Evolutionary conservation across 805 yeast genomes (phyloP).

Genomic region (Ogataea pini): DNA sequence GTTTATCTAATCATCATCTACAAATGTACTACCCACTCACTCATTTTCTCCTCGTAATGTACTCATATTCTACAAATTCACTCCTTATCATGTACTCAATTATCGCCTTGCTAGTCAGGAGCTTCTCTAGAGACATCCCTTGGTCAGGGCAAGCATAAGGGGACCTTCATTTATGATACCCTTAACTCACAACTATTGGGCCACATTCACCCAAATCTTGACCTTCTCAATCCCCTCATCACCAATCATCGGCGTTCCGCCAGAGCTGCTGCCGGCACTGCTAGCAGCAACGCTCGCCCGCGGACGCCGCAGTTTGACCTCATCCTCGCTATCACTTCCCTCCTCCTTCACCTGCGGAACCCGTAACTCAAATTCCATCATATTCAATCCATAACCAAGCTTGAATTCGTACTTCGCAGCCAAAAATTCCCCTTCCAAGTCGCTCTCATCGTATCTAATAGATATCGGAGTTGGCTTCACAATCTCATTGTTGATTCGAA

Average conservation of each 20-base stretch:
- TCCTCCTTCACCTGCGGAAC: slow-evolving; percentile 22
- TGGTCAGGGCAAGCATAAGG: too few relatives aligned
- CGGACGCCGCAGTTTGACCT: slow-evolving; percentile 17
- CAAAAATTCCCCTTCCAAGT: slow-evolving; percentile 26
- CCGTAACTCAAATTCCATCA: slow-evolving; percentile 39
- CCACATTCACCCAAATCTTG: slow-evolving; percentile 43
- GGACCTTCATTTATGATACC: too few relatives aligned
- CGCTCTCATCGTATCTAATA: slow-evolving; percentile 35
- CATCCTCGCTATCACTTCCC: slow-evolving; percentile 10
- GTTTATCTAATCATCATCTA: not conserved
- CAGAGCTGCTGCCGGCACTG: slow-evolving; percentile 2
- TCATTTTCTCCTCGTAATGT: not conserved
- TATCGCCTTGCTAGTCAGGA: too few relatives aligned
- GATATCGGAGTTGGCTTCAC: slow-evolving; percentile 44
- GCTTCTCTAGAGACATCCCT: too few relatives aligned
- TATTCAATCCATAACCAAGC: slow-evolving; percentile 48
- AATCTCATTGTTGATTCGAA: slow-evolving; percentile 47
- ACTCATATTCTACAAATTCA: not conserved
- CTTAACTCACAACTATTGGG: too few relatives aligned
- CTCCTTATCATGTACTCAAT: too few relatives aligned
- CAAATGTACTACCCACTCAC: not conserved
- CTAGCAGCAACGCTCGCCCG: slow-evolving; percentile 6
- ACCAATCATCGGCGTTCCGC: slow-evolving; percentile 5
- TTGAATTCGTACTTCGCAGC: slow-evolving; percentile 47
- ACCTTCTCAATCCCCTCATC: slow-evolving; percentile 34